phyloP scores from a whole-genome alignment of 2,329 filamentous ascomycete species.

The Diaporthe caulivora region DNA sequence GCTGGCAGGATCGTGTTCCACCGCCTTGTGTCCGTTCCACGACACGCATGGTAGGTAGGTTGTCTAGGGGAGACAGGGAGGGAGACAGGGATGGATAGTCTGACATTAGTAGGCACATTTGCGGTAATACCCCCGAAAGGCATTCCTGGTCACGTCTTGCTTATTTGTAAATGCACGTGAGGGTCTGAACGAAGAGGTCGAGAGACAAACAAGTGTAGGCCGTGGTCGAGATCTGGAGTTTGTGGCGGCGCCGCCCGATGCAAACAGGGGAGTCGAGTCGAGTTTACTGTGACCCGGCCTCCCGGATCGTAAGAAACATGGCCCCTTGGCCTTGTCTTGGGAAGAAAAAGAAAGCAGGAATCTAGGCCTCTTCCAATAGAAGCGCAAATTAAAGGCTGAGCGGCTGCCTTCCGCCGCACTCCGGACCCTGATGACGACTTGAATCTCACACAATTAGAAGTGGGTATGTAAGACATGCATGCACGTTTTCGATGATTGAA shows the following conservation, averaged over 20 bases:
- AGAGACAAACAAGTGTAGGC: background rate
- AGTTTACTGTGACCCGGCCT: constrained; percentile 9
- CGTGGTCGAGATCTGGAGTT: constrained; percentile 4
- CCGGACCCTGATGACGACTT: constrained; percentile 6
- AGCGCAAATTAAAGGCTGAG: background rate
- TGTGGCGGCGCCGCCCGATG: constrained; percentile 26
- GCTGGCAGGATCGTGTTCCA: constrained; percentile 16
- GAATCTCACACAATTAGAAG: constrained; percentile 11
- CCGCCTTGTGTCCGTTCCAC: constrained; percentile 10
- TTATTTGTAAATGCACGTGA: background rate
- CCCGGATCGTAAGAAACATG: constrained; percentile 22
- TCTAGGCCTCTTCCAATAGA: constrained; percentile 1
- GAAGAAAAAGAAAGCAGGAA: constrained; percentile 3
- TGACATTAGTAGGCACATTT: background rate
- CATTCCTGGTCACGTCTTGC: background rate
- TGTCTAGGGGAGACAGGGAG: too few species aligned
- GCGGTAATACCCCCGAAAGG: constrained; percentile 2
- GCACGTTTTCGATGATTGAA: background rate
- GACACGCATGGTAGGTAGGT: background rate
- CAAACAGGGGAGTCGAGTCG: background rate
- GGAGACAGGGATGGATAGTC: background rate
- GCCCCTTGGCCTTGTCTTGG: constrained; percentile 2
- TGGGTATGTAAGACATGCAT: constrained; percentile 20
- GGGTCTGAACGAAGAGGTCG: background rate
- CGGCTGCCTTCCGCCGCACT: constrained; percentile 23